Evolutionary conservation across 202 grass and related monocot genomes (phyloP).

Genomic region (Cymbopogon flexuosus): DNA sequence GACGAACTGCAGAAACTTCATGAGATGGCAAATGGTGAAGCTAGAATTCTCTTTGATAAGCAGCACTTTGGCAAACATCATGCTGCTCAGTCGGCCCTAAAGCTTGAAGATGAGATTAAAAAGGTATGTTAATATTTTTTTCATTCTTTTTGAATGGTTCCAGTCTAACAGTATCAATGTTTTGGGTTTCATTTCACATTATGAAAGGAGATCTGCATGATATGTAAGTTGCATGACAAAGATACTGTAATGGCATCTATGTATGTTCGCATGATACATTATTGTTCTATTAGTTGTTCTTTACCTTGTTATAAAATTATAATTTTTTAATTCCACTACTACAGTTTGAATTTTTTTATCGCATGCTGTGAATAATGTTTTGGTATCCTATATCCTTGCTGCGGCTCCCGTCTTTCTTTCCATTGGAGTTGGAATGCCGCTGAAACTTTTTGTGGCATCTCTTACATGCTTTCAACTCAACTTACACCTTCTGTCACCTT

Average conservation of each 20-base stretch:
- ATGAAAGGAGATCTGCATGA: background rate
- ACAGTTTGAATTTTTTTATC: background rate
- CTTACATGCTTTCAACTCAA: constrained; percentile 26
- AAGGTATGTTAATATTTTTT: constrained; percentile 44
- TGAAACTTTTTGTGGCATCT: background rate
- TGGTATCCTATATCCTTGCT: background rate
- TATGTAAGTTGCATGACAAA: background rate
- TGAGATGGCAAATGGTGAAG: constrained; percentile 45
- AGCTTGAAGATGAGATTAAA: constrained; percentile 83
- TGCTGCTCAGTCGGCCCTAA: constrained; percentile 53
- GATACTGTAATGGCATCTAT: background rate
- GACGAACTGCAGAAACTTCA: constrained; percentile 71
- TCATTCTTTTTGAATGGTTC: background rate
- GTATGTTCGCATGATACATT: background rate
- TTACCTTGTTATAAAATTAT: background rate
- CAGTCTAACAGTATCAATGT: background rate
- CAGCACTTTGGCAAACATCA: constrained; percentile 95
- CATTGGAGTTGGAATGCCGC: background rate
- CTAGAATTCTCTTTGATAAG: constrained; percentile 73
- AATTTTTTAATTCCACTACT: background rate
- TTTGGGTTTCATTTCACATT: background rate
- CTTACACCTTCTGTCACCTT: constrained; percentile 10
- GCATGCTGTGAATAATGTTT: background rate
- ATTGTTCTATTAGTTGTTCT: background rate
- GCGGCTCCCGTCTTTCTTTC: background rate